Percentiles rank a stretch among this genome's conserved stretches.
Conservation (phyloP, 164 flowering plant species). For the Brasenia schreberi region DNA sequence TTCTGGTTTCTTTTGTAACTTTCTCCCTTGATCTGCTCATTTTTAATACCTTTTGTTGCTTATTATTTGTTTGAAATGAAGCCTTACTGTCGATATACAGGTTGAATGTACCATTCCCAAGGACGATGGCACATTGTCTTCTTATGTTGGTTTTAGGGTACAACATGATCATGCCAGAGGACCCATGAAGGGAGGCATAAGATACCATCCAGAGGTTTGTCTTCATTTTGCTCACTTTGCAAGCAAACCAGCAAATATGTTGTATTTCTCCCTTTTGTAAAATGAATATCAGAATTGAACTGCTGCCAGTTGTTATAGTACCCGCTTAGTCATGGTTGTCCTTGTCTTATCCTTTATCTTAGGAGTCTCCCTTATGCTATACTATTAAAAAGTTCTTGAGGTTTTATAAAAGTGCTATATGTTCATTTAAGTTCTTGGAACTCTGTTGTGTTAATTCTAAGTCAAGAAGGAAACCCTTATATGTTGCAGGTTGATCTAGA, state of each 20-base stretch:
- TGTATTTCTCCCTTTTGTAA: slow-evolving; percentile 1
- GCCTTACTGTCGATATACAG: slow-evolving; percentile 18
- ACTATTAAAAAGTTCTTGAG: background rate
- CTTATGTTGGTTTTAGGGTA: slow-evolving; percentile 89
- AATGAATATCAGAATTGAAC: background rate
- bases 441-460: background rate
- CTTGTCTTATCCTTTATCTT: background rate
- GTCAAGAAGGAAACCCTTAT: background rate
- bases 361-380: background rate
- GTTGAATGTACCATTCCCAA: slow-evolving; percentile 97
- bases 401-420: too few relatives aligned
- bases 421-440: background rate
- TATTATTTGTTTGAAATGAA: background rate
- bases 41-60: background rate
- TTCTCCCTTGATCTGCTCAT: background rate
- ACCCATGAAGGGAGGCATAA: slow-evolving; percentile 98
- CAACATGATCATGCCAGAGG: slow-evolving; percentile 99
- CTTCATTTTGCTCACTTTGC: background rate
- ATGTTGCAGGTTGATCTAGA: slow-evolving; percentile 79
- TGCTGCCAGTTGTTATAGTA: background rate
- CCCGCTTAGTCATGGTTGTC: background rate
- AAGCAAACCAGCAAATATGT: background rate
- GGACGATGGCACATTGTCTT: slow-evolving; percentile 83
- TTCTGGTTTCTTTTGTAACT: background rate
- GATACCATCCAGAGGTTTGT: slow-evolving; percentile 95